Conservation (phyloP, 2,329 filamentous ascomycete genomes). For the Annulohypoxylon truncatum region DNA sequence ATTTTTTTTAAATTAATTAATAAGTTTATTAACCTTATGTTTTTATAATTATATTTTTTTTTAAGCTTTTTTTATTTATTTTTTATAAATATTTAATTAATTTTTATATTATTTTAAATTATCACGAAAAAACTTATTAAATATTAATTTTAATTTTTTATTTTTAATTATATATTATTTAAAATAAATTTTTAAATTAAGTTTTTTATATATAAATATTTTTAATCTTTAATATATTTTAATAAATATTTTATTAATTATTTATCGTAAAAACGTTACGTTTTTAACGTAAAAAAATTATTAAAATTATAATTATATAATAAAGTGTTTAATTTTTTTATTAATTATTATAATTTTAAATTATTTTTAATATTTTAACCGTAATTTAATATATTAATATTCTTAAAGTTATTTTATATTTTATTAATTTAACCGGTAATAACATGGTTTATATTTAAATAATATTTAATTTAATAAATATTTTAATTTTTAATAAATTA, state of each 20-base stretch:
- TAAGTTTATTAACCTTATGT: neutral
- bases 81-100: neutral
- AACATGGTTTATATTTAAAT: neutral
- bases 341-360: neutral
- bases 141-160: neutral
- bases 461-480: neutral
- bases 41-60: neutral
- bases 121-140: neutral
- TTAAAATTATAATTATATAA: neutral
- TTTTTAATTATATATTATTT: neutral
- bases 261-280: neutral
- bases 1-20: neutral
- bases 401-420: neutral
- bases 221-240: neutral
- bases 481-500: neutral
- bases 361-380: neutral
- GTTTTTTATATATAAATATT: neutral
- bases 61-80: neutral
- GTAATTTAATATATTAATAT: neutral
- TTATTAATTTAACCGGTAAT: neutral
- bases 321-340: neutral
- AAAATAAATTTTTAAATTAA: neutral
- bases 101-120: neutral
- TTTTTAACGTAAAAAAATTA: neutral
- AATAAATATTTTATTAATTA: neutral